Base-by-base conservation (phyloP, 768 basidiomycete genomes). In the Trametes elegans region DNA sequence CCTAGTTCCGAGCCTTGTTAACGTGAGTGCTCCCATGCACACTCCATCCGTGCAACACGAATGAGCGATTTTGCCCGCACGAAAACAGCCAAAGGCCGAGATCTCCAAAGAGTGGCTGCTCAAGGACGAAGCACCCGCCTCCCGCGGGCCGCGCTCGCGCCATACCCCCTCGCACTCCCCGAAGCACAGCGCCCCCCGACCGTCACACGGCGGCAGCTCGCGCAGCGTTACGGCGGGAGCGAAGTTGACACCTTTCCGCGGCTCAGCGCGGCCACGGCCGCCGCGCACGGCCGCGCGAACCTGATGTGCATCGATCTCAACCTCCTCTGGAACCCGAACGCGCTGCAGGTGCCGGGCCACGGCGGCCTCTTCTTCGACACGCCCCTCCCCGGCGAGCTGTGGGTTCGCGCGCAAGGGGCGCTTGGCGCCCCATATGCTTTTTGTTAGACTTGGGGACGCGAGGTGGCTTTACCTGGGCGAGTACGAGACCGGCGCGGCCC, bases 301-400 rank as follows among this genome's bases (percentile, higher is more conserved):
- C 75, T 74, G 49, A 66, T 70, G 66, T 77, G 66, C 52, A 58
- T 69, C 0, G 70, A 69, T 43, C 61, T 70, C 0, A 70, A 69
- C 45, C 61, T 70, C 1, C 41, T 53, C 2, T 67, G 64, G 35
- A 70, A 75, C 35, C 72, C 73, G 1, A 62, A 73, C 19, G 73
- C 68, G 9, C 76, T 74, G 1, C 55, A 70, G 46, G 35, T 69
- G 13, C 71, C 74, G 0, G 74, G 75, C 0, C 64, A 66, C 0
- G 68, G 67, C 0, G 75, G 76, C 0, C 52, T 77, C 0, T 71
- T 60, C 49, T 73, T 73, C 28, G 5, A 49, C 19, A 41, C 47
- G 0, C 11, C n/a, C 10, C n/a, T 24, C 9, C 38, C 29, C 3
- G 38, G 24, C 11, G 50, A 48, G 13, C 6, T 13, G 21, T 58